Conservation (phyloP, 495 filamentous ascomycete species). For the Aspergillus nanangensis region DNA sequence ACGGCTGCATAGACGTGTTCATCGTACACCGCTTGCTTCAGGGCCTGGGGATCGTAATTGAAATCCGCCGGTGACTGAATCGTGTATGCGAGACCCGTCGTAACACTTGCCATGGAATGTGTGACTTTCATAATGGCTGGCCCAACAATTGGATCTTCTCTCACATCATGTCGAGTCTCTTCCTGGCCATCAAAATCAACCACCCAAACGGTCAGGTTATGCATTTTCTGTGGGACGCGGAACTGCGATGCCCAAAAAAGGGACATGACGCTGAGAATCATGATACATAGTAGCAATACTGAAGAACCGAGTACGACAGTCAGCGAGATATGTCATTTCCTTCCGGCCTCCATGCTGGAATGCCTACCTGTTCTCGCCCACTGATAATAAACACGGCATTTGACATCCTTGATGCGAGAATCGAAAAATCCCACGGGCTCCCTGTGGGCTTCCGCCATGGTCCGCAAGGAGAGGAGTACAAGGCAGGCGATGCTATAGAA, state of each 20-base stretch:
- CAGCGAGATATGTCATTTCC: no score
- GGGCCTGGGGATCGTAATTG: conserved; percentile 51
- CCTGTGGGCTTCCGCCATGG: no score
- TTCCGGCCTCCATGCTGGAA: no score
- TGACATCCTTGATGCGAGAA: no score
- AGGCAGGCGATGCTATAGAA: no score
- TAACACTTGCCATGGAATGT: conserved; percentile 27
- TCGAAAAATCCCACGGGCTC: no score
- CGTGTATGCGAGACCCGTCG: conserved; percentile 43
- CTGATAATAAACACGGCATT: no score
- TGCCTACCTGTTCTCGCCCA: no score
- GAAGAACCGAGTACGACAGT: no score
- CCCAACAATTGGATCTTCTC: conserved; percentile 48
- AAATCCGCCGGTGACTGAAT: conserved; percentile 49
- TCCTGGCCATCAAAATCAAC: conserved; percentile 62
- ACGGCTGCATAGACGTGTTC: conserved; percentile 60
- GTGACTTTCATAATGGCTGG: conserved; percentile 45
- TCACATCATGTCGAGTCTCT: conserved; percentile 38
- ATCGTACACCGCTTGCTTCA: conserved; percentile 59
- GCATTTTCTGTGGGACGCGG: conserved; percentile 42
- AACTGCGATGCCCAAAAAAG: conserved; percentile 60
- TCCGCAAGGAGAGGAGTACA: no score
- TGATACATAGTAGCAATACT: conserved; percentile 52
- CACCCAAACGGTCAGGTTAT: conserved; percentile 50
- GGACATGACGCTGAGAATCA: conserved; percentile 51